Evolutionary conservation across 805 yeast genomes (phyloP).

Genomic region (Saccharomycopsis microspora): DNA sequence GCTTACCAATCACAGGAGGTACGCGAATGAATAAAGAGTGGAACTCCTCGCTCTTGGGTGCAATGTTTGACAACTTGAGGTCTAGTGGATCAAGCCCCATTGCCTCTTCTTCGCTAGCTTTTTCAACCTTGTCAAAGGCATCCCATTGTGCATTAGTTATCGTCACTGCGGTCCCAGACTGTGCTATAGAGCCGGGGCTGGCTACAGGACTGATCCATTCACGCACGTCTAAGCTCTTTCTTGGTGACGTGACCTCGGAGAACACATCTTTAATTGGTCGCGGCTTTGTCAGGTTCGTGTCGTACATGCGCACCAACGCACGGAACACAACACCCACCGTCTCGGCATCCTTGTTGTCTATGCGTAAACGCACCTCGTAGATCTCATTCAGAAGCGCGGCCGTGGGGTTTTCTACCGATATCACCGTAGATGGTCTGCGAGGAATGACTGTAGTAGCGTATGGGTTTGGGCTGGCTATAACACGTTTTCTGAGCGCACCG

Average conservation of each 20-base stretch:
- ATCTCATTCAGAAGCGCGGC: conserved; percentile 25
- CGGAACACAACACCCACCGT: conserved; percentile 22
- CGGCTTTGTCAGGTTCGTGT: background rate
- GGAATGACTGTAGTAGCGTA: conserved; percentile 25
- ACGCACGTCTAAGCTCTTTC: conserved; percentile 11
- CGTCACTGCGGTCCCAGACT: background rate
- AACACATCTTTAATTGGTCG: conserved; percentile 10
- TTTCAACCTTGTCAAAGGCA: background rate
- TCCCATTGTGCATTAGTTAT: conserved; percentile 10
- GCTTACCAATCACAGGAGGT: conserved; percentile 10
- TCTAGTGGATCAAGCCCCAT: conserved; percentile 1
- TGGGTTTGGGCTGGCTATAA: conserved; percentile 18
- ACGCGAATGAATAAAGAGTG: conserved; percentile 13
- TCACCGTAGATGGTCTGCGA: conserved; percentile 26
- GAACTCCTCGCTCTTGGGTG: background rate
- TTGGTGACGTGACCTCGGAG: conserved; percentile 8
- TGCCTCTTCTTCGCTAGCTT: background rate
- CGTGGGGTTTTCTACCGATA: conserved; percentile 20
- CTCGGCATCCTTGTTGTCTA: conserved; percentile 25
- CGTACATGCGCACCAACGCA: conserved; percentile 13
- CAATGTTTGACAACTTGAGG: conserved; percentile 6
- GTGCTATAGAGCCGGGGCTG: background rate
- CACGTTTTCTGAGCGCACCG: too few relatives aligned
- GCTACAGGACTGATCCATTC: background rate
- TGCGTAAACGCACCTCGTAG: conserved; percentile 18